Conservation (phyloP, 805 yeast species). For the Candida wancherniae region DNA sequence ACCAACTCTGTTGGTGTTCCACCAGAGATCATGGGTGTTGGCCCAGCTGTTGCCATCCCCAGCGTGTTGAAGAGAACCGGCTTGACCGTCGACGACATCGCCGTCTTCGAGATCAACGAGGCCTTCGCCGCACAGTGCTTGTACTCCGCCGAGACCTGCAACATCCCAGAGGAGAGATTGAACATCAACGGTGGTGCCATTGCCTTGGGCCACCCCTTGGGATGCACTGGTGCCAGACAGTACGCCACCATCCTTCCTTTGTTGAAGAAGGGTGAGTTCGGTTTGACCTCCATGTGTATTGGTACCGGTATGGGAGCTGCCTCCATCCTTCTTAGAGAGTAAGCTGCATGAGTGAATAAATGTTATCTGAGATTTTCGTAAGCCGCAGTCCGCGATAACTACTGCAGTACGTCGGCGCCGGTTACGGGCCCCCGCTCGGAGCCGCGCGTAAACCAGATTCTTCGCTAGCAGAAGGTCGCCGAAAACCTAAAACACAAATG, state of each 20-base stretch:
- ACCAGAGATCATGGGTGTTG: slow-evolving; percentile 96
- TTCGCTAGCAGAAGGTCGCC: too few species aligned
- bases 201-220: slow-evolving; percentile 87
- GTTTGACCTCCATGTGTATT: slow-evolving; percentile 93
- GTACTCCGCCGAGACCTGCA: slow-evolving; percentile 61
- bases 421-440: too few species aligned
- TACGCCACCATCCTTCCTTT: slow-evolving; percentile 83
- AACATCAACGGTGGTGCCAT: slow-evolving; percentile 92
- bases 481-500: too few species aligned
- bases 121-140: slow-evolving; percentile 96
- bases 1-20: slow-evolving; percentile 88
- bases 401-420: too few species aligned
- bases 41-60: slow-evolving; percentile 96
- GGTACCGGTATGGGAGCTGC: slow-evolving; percentile 99
- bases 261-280: slow-evolving; percentile 73
- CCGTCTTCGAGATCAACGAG: slow-evolving; percentile 85
- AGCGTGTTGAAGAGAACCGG: slow-evolving; percentile 61
- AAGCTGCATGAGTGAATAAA: too few species aligned
- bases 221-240: slow-evolving; percentile 75
- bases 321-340: slow-evolving; percentile 76
- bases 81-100: slow-evolving; percentile 58
- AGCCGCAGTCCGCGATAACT: too few species aligned
- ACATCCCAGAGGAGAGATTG: slow-evolving; percentile 53
- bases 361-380: too few species aligned
- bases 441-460: too few species aligned